Percentiles rank a stretch among this genome's conserved stretches.
phyloP scores from a whole-genome alignment of 495 filamentous ascomycete species.

The Coniosporium apollinis region DNA sequence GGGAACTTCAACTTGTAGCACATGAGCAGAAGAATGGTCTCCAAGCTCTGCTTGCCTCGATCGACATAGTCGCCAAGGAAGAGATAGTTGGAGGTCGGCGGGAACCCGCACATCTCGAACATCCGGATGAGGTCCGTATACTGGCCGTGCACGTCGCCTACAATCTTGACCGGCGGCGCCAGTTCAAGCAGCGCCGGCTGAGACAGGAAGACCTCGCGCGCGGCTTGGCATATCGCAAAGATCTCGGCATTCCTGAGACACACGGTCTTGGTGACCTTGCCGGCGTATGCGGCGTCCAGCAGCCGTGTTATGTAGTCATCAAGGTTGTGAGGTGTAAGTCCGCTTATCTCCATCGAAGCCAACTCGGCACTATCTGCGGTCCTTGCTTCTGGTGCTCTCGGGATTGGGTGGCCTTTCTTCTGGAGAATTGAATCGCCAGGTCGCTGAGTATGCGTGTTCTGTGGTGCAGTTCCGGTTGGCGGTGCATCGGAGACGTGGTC shows the following conservation, averaged over 20 bases:
- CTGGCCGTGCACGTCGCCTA: conserved; percentile 95
- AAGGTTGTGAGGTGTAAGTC: conserved; percentile 78
- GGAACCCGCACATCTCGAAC: conserved; percentile 99
- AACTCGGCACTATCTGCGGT: conserved; percentile 16
- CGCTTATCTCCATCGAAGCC: conserved; percentile 44
- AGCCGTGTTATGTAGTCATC: conserved; percentile 96
- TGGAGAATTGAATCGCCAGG: conserved; percentile 69
- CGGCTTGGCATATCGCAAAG: conserved; percentile 72
- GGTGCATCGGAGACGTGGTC: conserved; percentile 92
- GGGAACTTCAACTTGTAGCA: conserved; percentile 99
- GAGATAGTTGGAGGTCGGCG: conserved; percentile 81
- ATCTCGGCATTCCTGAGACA: conserved; percentile 98
- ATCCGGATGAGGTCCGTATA: conserved; percentile 94
- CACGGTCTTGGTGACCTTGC: conserved; percentile 93
- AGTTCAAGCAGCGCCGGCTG: conserved; percentile 89
- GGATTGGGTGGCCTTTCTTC: conserved; percentile 36
- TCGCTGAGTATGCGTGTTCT: conserved; percentile 30
- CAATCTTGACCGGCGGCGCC: conserved; percentile 94
- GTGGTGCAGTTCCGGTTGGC: conserved; percentile 50
- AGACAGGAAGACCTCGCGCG: conserved; percentile 72
- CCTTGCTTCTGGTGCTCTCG: neutral
- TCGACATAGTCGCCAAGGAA: conserved; percentile 98
- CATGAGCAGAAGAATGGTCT: conserved; percentile 86
- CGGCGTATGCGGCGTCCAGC: conserved; percentile 84
- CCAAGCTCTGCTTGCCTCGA: conserved; percentile 89